Evolutionary conservation across 1,284 basidiomycete species (phyloP).

Genomic region (Calocybe gambosa): DNA sequence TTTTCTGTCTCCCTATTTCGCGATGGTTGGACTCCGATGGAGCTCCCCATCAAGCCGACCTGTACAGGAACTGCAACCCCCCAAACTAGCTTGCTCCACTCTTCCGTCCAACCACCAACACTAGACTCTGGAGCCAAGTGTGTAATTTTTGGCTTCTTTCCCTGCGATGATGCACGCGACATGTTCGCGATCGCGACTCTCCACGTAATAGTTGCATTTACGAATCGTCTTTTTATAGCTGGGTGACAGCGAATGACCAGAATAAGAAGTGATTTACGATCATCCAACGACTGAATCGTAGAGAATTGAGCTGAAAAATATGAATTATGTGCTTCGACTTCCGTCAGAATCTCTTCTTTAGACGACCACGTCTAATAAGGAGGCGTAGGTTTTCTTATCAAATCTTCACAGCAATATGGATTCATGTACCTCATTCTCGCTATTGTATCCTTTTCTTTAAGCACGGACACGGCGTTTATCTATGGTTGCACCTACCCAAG

Average conservation of each 20-base stretch:
- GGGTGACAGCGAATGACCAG: conserved; percentile 6
- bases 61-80: conserved; percentile 1
- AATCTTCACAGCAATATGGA: not conserved
- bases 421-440: not conserved
- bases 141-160: conserved; percentile 1
- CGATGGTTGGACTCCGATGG: conserved; percentile 3
- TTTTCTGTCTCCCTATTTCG: conserved; percentile 1
- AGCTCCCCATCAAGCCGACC: conserved; percentile 1
- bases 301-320: conserved; percentile 8
- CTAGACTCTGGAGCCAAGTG: conserved; percentile 4
- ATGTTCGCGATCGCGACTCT: not conserved
- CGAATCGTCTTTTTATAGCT: conserved; percentile 1
- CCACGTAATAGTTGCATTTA: conserved; percentile 3
- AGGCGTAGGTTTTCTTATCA: not conserved
- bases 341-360: not conserved
- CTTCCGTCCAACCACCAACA: conserved; percentile 4
- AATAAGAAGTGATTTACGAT: conserved; percentile 1
- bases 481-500: not conserved
- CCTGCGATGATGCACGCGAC: not conserved
- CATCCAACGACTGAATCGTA: conserved; percentile 4
- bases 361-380: not conserved
- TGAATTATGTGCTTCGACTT: conserved; percentile 3
- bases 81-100: conserved; percentile 2
- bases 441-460: not conserved
- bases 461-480: not conserved